These are phyloP conservation scores for Breviolum minutum DNA, from an alignment of 73 alveolate species.

Conservation along the genomic window DNA sequence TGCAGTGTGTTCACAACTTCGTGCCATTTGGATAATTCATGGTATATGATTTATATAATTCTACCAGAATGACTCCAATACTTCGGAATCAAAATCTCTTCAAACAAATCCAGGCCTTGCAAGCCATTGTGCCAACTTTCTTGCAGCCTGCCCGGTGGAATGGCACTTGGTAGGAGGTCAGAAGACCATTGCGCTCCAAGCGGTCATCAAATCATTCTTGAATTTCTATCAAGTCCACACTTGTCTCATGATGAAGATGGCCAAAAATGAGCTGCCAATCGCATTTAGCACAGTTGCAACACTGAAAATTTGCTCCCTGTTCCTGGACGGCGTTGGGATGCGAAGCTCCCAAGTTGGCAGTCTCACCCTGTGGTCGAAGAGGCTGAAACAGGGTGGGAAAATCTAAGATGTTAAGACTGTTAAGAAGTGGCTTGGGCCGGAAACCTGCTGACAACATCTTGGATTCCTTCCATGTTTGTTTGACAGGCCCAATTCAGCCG, in stretches of 20 bases:
- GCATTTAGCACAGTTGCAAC: no score
- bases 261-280: no score
- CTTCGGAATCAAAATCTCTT: no score
- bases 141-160: slow-evolving; percentile 20
- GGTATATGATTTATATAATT: background rate
- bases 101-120: slow-evolving; percentile 4
- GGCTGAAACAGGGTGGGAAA: background rate
- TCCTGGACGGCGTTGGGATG: slow-evolving; percentile 54
- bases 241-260: no score
- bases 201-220: background rate
- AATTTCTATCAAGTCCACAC: no score
- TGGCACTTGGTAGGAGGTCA: no score
- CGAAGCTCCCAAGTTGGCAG: slow-evolving; percentile 56
- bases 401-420: no score
- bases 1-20: background rate
- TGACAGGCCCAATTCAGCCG: no score
- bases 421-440: no score
- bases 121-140: slow-evolving; percentile 63
- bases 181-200: background rate
- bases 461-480: no score
- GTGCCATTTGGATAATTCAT: background rate
- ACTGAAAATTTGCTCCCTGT: background rate
- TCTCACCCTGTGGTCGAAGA: slow-evolving; percentile 19
- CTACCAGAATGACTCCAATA: no score
- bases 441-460: no score